Conservation (phyloP, 2,329 filamentous ascomycete species). For the Colletotrichum viniferum region DNA sequence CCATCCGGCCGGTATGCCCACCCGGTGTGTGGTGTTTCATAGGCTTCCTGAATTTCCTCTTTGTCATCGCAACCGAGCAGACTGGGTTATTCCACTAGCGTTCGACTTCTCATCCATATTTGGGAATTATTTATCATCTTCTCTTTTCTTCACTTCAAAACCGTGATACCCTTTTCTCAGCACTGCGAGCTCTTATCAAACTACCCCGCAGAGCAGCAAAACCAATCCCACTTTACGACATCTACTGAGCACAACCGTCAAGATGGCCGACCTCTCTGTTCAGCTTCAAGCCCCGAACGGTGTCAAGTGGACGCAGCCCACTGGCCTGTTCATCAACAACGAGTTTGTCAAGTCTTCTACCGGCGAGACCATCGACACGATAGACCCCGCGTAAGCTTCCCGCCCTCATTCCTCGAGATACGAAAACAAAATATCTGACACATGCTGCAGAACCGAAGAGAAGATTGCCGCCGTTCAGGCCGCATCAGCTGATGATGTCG, state of each 20-base stretch:
- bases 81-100: too few species aligned
- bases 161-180: not conserved
- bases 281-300: constrained; percentile 75
- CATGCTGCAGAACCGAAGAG: not conserved
- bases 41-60: not conserved
- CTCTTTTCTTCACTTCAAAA: not conserved
- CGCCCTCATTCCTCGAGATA: not conserved
- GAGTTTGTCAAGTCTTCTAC: constrained; percentile 67
- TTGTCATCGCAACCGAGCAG: not conserved
- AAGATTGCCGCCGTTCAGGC: constrained; percentile 69
- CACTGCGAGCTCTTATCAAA: not conserved
- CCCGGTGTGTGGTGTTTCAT: not conserved
- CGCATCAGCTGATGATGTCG: constrained; percentile 66
- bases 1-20: not conserved
- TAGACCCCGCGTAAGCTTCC: constrained; percentile 63
- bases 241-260: not conserved
- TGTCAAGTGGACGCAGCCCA: constrained; percentile 67
- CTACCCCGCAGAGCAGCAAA: not conserved
- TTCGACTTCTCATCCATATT: not conserved
- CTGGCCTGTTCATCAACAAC: constrained; percentile 79
- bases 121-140: not conserved
- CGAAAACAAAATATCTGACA: not conserved
- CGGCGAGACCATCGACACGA: constrained; percentile 62
- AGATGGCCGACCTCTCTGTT: constrained; percentile 30
- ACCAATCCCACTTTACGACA: too few species aligned